A percentile compares a stretch with the other conserved stretches of the same genome.
These are phyloP conservation scores for Purpureocillium takamizusanense DNA, from an alignment of 2,329 filamentous ascomycete genomes.

Conservation along the genomic window DNA sequence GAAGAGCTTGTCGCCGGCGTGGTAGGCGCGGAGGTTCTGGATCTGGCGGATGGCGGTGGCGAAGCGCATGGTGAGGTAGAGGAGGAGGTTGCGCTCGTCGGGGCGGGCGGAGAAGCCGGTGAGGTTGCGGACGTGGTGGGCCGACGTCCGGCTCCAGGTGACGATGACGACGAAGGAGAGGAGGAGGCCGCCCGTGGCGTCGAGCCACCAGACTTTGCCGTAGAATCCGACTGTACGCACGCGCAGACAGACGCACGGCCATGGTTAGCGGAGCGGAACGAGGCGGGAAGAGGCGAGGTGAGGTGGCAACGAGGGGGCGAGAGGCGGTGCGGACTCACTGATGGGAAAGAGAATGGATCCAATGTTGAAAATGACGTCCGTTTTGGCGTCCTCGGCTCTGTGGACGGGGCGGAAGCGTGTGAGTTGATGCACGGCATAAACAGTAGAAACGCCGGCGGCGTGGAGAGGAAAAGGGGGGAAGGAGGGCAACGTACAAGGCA, in stretches of 20 bases:
- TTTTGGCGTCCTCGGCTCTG: slow-evolving; percentile 44
- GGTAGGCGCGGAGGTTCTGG: slow-evolving; percentile 76
- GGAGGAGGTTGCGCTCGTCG: slow-evolving; percentile 73
- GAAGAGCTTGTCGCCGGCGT: slow-evolving; percentile 76
- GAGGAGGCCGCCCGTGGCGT: slow-evolving; percentile 67
- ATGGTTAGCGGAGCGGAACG: too few species aligned
- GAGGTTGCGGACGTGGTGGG: slow-evolving; percentile 71
- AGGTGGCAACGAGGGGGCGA: too few species aligned
- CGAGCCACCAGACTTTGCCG: slow-evolving; percentile 72
- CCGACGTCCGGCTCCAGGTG: slow-evolving; percentile 68
- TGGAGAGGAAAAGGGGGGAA: too few species aligned
- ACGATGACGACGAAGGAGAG: slow-evolving; percentile 72
- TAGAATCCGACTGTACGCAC: slow-evolving; percentile 62
- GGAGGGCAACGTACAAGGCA: slow-evolving; percentile 46
- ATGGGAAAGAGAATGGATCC: slow-evolving; percentile 85
- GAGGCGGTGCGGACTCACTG: slow-evolving; percentile 24
- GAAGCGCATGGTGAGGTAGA: slow-evolving; percentile 92
- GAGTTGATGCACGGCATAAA: background rate
- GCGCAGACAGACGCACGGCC: too few species aligned
- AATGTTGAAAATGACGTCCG: slow-evolving; percentile 83
- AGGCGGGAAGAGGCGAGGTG: too few species aligned
- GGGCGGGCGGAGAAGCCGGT: slow-evolving; percentile 71
- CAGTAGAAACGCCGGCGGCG: background rate
- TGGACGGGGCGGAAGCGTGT: slow-evolving; percentile 3
- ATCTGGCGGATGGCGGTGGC: slow-evolving; percentile 81